Percentiles rank a stretch among this genome's conserved stretches.
These are phyloP conservation scores for Physcomitrium patens DNA, from an alignment of 225 moss, liverwort and hornwort genomes.

Conservation along the genomic window DNA sequence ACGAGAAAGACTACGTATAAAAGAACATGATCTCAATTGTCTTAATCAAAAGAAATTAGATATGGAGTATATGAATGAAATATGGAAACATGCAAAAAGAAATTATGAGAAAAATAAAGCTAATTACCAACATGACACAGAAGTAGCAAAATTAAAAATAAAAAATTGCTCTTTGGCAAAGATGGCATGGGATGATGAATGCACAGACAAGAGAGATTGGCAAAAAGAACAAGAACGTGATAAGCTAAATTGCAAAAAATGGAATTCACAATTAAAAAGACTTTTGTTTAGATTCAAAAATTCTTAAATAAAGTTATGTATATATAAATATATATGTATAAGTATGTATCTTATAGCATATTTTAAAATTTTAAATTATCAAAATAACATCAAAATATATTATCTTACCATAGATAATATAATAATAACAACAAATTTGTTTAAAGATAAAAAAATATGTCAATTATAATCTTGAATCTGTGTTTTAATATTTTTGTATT, in stretches of 20 bases:
- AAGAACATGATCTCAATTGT: constrained; percentile 32
- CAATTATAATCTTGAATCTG: too few relatives aligned
- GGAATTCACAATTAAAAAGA: constrained; percentile 36
- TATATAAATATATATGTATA: too few relatives aligned
- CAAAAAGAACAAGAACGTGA: constrained; percentile 41
- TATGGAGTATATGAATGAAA: constrained; percentile 17
- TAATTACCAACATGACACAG: not conserved
- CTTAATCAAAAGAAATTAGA: constrained; percentile 35
- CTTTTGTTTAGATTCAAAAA: constrained; percentile 41
- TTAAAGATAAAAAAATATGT: too few relatives aligned
- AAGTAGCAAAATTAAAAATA: constrained; percentile 15
- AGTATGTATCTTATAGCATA: too few relatives aligned
- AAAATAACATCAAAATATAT: too few relatives aligned
- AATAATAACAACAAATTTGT: too few relatives aligned
- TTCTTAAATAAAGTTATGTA: constrained; percentile 12
- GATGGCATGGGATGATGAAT: constrained; percentile 40
- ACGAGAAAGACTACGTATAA: constrained; percentile 35
- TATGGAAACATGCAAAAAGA: constrained; percentile 22
- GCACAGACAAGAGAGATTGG: constrained; percentile 27
- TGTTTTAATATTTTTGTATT: too few relatives aligned
- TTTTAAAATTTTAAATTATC: too few relatives aligned
- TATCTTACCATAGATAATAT: too few relatives aligned
- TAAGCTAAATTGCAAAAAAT: constrained; percentile 29
- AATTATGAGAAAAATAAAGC: constrained; percentile 28
- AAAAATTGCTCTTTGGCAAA: not conserved